These are phyloP conservation scores for Mortierella sp. DNA, from an alignment of 371 early-diverging fungal genomes.

Conservation along the genomic window DNA sequence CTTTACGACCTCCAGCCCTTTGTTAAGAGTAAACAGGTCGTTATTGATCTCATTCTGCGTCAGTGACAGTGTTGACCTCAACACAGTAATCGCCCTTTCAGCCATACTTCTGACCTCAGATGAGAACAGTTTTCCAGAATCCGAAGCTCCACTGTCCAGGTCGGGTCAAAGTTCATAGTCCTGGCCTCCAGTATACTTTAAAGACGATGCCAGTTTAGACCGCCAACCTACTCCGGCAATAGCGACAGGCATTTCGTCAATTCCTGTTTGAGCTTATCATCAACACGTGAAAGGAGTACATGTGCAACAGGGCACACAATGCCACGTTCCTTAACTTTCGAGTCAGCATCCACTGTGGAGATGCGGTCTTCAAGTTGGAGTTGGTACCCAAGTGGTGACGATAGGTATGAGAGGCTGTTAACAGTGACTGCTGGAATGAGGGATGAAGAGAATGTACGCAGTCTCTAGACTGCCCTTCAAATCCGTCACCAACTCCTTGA, in stretches of 20 bases:
- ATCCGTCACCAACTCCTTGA: constrained; percentile 78
- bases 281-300: no score
- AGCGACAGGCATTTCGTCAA: constrained; percentile 11
- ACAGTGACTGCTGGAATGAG: no score
- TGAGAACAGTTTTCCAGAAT: constrained; percentile 26
- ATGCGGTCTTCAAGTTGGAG: constrained; percentile 87
- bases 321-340: no score
- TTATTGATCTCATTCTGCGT: constrained; percentile 17
- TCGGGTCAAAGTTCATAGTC: constrained; percentile 35
- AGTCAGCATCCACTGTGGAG: no score
- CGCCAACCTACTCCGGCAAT: constrained; percentile 31
- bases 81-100: constrained; percentile 21
- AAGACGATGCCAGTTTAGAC: constrained; percentile 32
- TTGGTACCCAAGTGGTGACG: constrained; percentile 71
- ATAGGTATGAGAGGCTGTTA: constrained; percentile 53
- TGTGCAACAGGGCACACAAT: no score
- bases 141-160: constrained; percentile 22
- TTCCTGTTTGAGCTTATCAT: no score
- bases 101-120: constrained; percentile 26
- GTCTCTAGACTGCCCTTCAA: constrained; percentile 78
- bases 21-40: constrained; percentile 16
- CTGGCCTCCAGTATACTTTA: constrained; percentile 35
- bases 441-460: constrained; percentile 74
- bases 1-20: constrained; percentile 28
- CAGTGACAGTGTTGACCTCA: constrained; percentile 30